phyloP scores from a whole-genome alignment of 305 asterid species.

The Petunia hybrid region DNA sequence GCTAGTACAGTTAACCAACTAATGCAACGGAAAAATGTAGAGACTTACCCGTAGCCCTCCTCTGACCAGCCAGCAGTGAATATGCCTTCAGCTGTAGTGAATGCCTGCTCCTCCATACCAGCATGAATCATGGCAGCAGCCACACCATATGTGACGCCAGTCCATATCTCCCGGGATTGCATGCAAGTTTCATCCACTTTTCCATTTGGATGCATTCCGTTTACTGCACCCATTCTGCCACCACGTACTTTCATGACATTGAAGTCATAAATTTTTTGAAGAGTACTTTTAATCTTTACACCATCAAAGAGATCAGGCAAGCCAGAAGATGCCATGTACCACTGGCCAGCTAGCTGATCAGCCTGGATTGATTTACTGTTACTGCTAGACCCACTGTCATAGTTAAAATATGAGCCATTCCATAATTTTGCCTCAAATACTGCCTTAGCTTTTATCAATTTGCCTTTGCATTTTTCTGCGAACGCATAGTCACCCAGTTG shows the following conservation, averaged over 20 bases:
- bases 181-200: conserved; percentile 97
- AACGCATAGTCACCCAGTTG: conserved; percentile 81
- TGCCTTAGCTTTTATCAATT: conserved; percentile 69
- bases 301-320: conserved; percentile 85
- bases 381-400: conserved; percentile 91
- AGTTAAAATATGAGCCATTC: conserved; percentile 95
- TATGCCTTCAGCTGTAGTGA: conserved; percentile 89
- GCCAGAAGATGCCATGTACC: conserved; percentile 98
- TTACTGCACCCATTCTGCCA: conserved; percentile 96
- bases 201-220: conserved; percentile 98
- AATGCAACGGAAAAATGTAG: conserved; percentile 7
- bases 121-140: conserved; percentile 99
- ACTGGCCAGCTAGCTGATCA: conserved; percentile 97
- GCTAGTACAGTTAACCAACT: conserved; percentile 12
- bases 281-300: conserved; percentile 69
- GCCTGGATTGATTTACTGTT: conserved; percentile 95
- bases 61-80: conserved; percentile 99
- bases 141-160: conserved; percentile 90
- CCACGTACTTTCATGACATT: conserved; percentile 91
- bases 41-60: conserved; percentile 89
- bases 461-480: conserved; percentile 74
- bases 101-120: conserved; percentile 95
- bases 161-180: conserved; percentile 99
- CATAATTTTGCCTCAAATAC: conserved; percentile 81
- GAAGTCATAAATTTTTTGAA: conserved; percentile 89